Percentiles rank a stretch among this genome's conserved stretches.
These are phyloP conservation scores for Saxophila tyrrhenica DNA, from an alignment of 495 filamentous ascomycete genomes.

Conservation along the genomic window DNA sequence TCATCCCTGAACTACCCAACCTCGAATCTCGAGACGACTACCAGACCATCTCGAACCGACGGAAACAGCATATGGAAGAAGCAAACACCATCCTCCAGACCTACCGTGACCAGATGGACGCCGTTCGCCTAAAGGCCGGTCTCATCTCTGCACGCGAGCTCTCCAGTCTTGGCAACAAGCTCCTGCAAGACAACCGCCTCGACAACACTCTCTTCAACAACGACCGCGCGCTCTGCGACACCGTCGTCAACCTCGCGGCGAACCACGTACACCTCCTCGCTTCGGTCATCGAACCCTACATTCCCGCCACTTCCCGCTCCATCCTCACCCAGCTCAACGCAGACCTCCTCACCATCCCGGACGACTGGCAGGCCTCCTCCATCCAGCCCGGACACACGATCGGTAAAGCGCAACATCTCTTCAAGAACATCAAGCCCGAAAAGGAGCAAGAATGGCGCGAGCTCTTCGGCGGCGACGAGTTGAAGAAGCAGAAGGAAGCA, in stretches of 20 bases:
- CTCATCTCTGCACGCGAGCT: slow-evolving; percentile 60
- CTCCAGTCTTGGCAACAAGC: slow-evolving; percentile 61
- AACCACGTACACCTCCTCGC: slow-evolving; percentile 75
- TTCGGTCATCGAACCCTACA: slow-evolving; percentile 65
- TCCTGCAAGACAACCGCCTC: slow-evolving; percentile 70
- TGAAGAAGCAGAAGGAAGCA: slow-evolving; percentile 51
- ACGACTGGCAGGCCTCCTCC: slow-evolving; percentile 50
- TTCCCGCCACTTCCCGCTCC: slow-evolving; percentile 64
- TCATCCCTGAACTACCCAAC: slow-evolving; percentile 9
- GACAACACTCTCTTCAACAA: slow-evolving; percentile 68
- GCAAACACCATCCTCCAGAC: slow-evolving; percentile 36
- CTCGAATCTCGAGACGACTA: not conserved
- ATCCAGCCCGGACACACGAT: slow-evolving; percentile 68
- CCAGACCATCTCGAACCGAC: not conserved
- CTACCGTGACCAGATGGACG: slow-evolving; percentile 23
- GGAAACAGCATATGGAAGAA: slow-evolving; percentile 48
- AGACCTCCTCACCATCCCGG: slow-evolving; percentile 55
- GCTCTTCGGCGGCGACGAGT: slow-evolving; percentile 65
- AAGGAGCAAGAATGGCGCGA: slow-evolving; percentile 76
- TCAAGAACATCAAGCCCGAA: slow-evolving; percentile 70
- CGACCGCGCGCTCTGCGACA: slow-evolving; percentile 59
- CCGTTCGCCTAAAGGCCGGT: slow-evolving; percentile 63
- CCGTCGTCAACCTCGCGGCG: slow-evolving; percentile 65
- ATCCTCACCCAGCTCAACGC: slow-evolving; percentile 66
- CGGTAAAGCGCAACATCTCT: slow-evolving; percentile 70